These are phyloP conservation scores for Aspergillus nidulans DNA, from an alignment of 495 filamentous ascomycete genomes.

Conservation along the genomic window DNA sequence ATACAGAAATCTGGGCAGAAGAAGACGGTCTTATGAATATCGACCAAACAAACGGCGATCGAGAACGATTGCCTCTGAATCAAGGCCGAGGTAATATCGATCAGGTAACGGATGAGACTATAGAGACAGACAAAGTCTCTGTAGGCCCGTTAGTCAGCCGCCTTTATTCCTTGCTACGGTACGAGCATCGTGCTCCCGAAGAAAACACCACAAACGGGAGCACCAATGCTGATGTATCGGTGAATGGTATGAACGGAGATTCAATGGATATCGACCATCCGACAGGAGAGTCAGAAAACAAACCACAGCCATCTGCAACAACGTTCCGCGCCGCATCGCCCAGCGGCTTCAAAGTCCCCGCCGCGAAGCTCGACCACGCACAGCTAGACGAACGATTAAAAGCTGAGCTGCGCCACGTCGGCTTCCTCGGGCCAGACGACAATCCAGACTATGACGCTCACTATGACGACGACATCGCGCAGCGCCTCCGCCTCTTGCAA, in stretches of 20 bases:
- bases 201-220: constrained; percentile 53
- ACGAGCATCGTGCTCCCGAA: constrained; percentile 65
- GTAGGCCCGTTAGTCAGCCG: constrained; percentile 79
- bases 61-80: constrained; percentile 68
- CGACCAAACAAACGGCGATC: constrained; percentile 53
- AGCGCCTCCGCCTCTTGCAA: constrained; percentile 81
- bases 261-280: constrained; percentile 46
- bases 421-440: constrained; percentile 70
- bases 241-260: constrained; percentile 49
- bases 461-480: constrained; percentile 91
- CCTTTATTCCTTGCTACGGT: constrained; percentile 76
- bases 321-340: constrained; percentile 68
- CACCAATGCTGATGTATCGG: constrained; percentile 46
- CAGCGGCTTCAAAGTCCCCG: constrained; percentile 51
- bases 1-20: constrained; percentile 86
- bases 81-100: constrained; percentile 81
- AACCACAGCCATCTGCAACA: constrained; percentile 63
- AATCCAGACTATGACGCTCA: constrained; percentile 78
- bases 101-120: constrained; percentile 73
- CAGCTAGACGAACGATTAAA: constrained; percentile 86
- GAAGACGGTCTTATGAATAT: constrained; percentile 77
- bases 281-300: constrained; percentile 37
- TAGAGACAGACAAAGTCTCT: constrained; percentile 87
- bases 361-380: constrained; percentile 69
- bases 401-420: constrained; percentile 88